Percentiles rank a stretch among this genome's conserved stretches.
phyloP scores from a whole-genome alignment of 805 yeast genomes.

The Metschnikowia noctiluminum region DNA sequence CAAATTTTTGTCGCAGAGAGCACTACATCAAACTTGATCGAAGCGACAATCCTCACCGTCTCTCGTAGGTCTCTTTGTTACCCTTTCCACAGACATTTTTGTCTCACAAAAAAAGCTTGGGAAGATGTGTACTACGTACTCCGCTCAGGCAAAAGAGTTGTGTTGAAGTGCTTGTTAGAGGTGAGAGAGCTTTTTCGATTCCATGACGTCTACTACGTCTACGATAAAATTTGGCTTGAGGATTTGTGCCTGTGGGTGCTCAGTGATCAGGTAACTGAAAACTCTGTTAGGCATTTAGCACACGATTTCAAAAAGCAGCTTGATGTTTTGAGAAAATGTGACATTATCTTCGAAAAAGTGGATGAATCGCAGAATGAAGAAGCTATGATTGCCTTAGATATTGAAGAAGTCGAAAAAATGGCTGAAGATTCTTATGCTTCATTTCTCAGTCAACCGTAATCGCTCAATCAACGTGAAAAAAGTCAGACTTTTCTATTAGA shows the following conservation, averaged over 20 bases:
- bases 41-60: constrained; percentile 56
- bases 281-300: constrained; percentile 57
- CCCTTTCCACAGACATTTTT: constrained; percentile 76
- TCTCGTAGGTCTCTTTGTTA: constrained; percentile 71
- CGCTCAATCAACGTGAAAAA: no score
- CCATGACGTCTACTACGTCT: constrained; percentile 83
- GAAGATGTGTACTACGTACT: constrained; percentile 65
- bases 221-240: constrained; percentile 70
- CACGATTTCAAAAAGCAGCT: constrained; percentile 55
- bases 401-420: constrained; percentile 18
- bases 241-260: constrained; percentile 77
- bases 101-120: constrained; percentile 62
- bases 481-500: no score
- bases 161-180: constrained; percentile 58
- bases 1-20: constrained; percentile 38
- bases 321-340: constrained; percentile 36
- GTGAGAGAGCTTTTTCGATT: constrained; percentile 71
- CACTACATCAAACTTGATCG: constrained; percentile 37
- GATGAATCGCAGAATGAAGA: constrained; percentile 21
- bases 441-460: neutral
- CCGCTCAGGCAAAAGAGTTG: constrained; percentile 63
- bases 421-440: constrained; percentile 15
- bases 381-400: constrained; percentile 18
- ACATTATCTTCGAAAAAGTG: constrained; percentile 55
- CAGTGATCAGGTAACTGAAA: constrained; percentile 56